phyloP scores from a whole-genome alignment of 2,329 filamentous ascomycete genomes.

The Lecanicillium sp. region DNA sequence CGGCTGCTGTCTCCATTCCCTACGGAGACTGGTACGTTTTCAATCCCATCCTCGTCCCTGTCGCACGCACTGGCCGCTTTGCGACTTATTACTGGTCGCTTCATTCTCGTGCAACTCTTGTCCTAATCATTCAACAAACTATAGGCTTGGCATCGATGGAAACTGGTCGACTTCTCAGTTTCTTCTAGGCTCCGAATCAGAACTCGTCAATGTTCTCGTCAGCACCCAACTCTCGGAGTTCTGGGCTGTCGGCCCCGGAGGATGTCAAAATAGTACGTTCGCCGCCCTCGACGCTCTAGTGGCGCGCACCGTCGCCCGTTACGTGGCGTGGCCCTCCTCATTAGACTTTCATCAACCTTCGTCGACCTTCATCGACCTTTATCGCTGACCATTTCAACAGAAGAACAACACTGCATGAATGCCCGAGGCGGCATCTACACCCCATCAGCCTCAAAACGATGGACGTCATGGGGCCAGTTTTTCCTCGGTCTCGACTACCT shows the following conservation, averaged over 20 bases:
- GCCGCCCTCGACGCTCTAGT: neutral
- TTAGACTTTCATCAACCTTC: neutral
- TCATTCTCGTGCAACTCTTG: neutral
- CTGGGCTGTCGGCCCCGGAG: conserved; percentile 58
- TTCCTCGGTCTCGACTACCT: conserved; percentile 54
- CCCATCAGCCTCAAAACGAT: conserved; percentile 47
- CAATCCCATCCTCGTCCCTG: neutral
- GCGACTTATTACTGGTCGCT: too few species aligned
- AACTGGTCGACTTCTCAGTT: conserved; percentile 66
- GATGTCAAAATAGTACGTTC: conserved; percentile 46
- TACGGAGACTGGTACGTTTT: conserved; percentile 10
- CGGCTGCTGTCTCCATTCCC: conserved; percentile 6
- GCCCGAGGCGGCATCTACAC: conserved; percentile 56
- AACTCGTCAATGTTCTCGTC: conserved; percentile 38
- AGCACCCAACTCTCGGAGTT: conserved; percentile 67
- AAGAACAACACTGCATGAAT: conserved; percentile 46
- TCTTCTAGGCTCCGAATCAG: conserved; percentile 34
- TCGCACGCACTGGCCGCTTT: too few species aligned
- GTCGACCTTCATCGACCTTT: neutral
- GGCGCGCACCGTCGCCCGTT: too few species aligned
- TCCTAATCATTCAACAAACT: neutral
- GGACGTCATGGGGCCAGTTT: conserved; percentile 54
- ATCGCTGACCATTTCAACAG: conserved; percentile 22
- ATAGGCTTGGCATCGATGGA: conserved; percentile 59
- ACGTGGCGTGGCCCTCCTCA: too few species aligned